Percentiles rank a stretch among this genome's conserved stretches.
These are phyloP conservation scores for Xylaria sp. DNA, from an alignment of 2,329 filamentous ascomycete species.

Conservation along the genomic window DNA sequence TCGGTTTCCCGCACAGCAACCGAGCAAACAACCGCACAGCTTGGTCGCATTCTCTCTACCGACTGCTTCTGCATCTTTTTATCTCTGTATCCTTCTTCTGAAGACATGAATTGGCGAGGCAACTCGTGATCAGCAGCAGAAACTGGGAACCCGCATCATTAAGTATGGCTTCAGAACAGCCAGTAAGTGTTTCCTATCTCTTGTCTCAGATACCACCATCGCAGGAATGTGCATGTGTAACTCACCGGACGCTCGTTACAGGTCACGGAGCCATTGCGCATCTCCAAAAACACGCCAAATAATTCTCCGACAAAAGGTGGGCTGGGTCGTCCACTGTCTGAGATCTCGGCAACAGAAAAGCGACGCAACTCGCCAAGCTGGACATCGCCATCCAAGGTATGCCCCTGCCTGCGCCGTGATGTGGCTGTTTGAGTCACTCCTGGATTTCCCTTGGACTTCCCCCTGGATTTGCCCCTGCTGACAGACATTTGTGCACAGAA, in stretches of 20 bases:
- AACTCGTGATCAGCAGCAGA: constrained; percentile 37
- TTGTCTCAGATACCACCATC: constrained; percentile 30
- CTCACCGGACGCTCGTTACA: constrained; percentile 31
- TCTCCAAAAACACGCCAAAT: constrained; percentile 73
- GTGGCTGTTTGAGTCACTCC: constrained; percentile 37
- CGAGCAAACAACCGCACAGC: constrained; percentile 9
- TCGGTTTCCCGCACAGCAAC: constrained; percentile 7
- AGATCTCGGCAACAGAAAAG: constrained; percentile 86
- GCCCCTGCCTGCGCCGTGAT: constrained; percentile 36
- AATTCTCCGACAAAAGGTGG: constrained; percentile 72
- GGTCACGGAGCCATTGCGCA: constrained; percentile 75
- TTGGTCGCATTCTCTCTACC: constrained; percentile 20
- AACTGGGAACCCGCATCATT: constrained; percentile 38
- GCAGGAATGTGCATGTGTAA: constrained; percentile 31
- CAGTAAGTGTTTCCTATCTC: constrained; percentile 40
- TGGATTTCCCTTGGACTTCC: constrained; percentile 31
- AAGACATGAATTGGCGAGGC: constrained; percentile 44
- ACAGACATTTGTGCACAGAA: constrained; percentile 62
- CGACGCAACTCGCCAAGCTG: constrained; percentile 93
- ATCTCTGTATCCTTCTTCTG: constrained; percentile 32
- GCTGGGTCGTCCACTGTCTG: constrained; percentile 80
- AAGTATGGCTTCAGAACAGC: constrained; percentile 48
- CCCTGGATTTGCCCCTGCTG: constrained; percentile 42
- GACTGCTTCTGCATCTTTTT: constrained; percentile 24
- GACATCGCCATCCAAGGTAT: constrained; percentile 80